phyloP scores from a whole-genome alignment of 768 basidiomycete genomes.

The Tricholoma sp. region DNA sequence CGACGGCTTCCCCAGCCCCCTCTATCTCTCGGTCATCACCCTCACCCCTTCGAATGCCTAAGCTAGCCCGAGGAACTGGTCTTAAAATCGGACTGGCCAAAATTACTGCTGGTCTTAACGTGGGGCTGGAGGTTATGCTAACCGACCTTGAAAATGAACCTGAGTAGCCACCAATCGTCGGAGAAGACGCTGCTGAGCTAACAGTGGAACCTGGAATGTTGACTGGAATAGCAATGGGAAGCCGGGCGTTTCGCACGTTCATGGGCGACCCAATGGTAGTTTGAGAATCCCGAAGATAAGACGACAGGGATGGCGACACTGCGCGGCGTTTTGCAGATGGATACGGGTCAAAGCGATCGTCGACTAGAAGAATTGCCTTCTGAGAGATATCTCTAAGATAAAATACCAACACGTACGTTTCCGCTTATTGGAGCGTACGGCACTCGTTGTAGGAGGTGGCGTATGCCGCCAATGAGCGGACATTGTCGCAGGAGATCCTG shows the following conservation, averaged over 20 bases:
- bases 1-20: conserved; percentile 75
- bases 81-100: conserved; percentile 73
- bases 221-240: conserved; percentile 67
- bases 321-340: conserved; percentile 76
- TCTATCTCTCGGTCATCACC: conserved; percentile 73
- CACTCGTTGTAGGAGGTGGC: conserved; percentile 73
- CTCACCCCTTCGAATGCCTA: conserved; percentile 44
- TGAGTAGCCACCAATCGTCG: conserved; percentile 52
- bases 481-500: conserved; percentile 48
- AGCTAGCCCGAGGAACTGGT: conserved; percentile 49
- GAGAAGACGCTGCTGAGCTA: conserved; percentile 69
- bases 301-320: conserved; percentile 71
- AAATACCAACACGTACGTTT: conserved; percentile 49
- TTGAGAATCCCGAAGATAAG: conserved; percentile 56
- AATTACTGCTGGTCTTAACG: conserved; percentile 64
- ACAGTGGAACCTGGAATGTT: conserved; percentile 50
- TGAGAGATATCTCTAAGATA: conserved; percentile 4
- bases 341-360: conserved; percentile 84
- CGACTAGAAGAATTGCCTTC: conserved; percentile 41
- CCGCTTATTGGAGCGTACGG: conserved; percentile 75
- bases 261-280: conserved; percentile 45
- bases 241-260: conserved; percentile 37
- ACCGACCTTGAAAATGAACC: conserved; percentile 44
- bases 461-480: conserved; percentile 74
- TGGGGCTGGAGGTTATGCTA: conserved; percentile 68